phyloP scores from a whole-genome alignment of 306 rosid genomes.

The Arachis hypogaea region DNA sequence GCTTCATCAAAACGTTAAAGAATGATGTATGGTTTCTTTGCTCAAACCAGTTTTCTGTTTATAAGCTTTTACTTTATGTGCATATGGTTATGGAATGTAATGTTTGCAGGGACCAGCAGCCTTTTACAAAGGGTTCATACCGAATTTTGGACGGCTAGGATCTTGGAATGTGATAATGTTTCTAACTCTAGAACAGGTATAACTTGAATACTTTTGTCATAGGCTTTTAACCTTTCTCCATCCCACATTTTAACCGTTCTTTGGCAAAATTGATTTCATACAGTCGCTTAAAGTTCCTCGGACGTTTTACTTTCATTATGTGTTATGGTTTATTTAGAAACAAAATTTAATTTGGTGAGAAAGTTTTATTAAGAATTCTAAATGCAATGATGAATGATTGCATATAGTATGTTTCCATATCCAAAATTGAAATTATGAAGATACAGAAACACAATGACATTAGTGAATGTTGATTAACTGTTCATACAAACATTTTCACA shows the following conservation, averaged over 20 bases:
- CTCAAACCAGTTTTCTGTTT: slow-evolving; percentile 17
- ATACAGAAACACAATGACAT: neutral
- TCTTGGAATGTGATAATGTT: slow-evolving; percentile 99
- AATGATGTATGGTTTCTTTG: slow-evolving; percentile 71
- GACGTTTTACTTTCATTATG: neutral
- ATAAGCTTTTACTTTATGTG: neutral
- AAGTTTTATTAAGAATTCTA: neutral
- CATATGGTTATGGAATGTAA: neutral
- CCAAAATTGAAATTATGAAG: neutral
- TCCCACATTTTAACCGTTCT: neutral
- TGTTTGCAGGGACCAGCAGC: slow-evolving; percentile 88
- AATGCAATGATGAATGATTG: neutral
- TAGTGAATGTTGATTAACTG: neutral
- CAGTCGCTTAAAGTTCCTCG: neutral
- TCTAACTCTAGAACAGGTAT: slow-evolving; percentile 94
- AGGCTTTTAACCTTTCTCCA: neutral
- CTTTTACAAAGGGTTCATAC: slow-evolving; percentile 92
- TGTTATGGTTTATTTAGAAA: slow-evolving; percentile 4
- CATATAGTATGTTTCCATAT: too few relatives aligned
- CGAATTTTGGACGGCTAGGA: slow-evolving; percentile 93
- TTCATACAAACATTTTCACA: neutral
- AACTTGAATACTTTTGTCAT: slow-evolving; percentile 21
- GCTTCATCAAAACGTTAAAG: slow-evolving; percentile 83
- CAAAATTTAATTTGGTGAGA: neutral
- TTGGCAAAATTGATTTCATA: neutral